Evolutionary conservation across 805 yeast species (phyloP), one percentile per base, ranked within the genome.

Genomic region (Candida montana): DNA sequence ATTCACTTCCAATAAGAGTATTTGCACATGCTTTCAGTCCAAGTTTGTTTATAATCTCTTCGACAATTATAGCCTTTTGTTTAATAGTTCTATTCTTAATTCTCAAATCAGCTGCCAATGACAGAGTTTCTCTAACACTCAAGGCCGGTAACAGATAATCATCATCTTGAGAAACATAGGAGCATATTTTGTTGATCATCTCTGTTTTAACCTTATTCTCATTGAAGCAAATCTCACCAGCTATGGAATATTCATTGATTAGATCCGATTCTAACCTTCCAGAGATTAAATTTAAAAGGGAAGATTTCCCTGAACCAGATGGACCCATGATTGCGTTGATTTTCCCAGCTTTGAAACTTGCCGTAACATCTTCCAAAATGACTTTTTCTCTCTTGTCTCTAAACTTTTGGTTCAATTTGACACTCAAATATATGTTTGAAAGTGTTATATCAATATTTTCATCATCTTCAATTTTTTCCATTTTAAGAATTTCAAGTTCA

Each of bases 81-180:
- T 67, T 67, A 2, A 57, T 41, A 2, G 65, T 52, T 39, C 65
- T 38, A 19, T 62, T 55, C 1, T 85, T 79, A 15, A 87, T 62
- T 47, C 95, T 66, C 42, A 87, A 62, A 36, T 66, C 72, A 0
- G 93, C 95, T 20, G 90, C 88, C 61, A 73, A 81, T 41, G 68
- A 67, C 15, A 88, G 63, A 0, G 95, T 85, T 57, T 88, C 96
- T 37, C 80, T 62, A 2, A 88, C 95, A 0, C 95, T 85, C 44
- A 88, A 64, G 8, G 82, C 69, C 1, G 89, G 74, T 28, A 86
- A 61, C 35, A 88, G 63, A 39, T 86, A 81, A 48, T 79, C 83
- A 55, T 87, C 95, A 50, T 82, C 88, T 55, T 87, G 95, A 5
- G 88, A 74, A 13, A 87, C 95, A 61, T 82, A 87, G 0, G 91